Evolutionary conservation across 768 basidiomycete species (phyloP), one percentile per base, ranked within the genome.

Genomic region (Tylopilus sp.): DNA sequence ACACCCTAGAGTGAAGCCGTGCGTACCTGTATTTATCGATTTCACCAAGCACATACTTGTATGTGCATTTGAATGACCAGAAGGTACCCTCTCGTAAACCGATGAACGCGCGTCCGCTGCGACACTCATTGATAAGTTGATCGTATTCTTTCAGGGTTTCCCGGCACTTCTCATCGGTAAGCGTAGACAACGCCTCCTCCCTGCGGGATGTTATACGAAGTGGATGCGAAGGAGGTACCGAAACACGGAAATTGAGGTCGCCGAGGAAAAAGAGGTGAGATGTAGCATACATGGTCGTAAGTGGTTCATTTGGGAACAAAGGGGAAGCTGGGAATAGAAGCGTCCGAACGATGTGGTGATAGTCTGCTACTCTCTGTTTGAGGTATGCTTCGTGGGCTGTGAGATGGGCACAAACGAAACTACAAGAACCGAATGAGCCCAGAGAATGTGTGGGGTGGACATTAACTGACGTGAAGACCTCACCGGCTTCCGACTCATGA

Each of bases 231-330:
- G 76, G 56, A 1, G 89, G 85, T 15, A 86, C 59, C n/a, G 78
- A 73, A 15, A 98, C 68, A 15, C 94, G 83, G 69, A 94, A 97
- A 70, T 98, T 98, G 55, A 97, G 79, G 69, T 98, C 95, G 6
- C 95, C 95, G 30, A 97, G 78, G 66, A 97, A 78, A 76, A 98
- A 97, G 1, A 97, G 76, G 67, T 98, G 91, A 12, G 91, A 91
- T 0, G 93, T 88, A 40, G 83, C 75, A 72, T 89, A 93, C 41
- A 98, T 79, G 11, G 83, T 86, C 43, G 82, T 80, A 6, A 74
- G 70, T 11, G 56, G 51, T 23, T 59, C 60, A 0, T 76, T 68
- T 9, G 71, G 65, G 3, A 72, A 68, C 3, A 69, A 65, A 31
- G 74, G 67, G 2, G 75, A 50, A 8, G 88, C 75, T 9, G 81